Percentiles rank a stretch among this genome's conserved stretches.
Conservation (phyloP, 108 stramenopile species). For the Fragilariopsis cylindrus region DNA sequence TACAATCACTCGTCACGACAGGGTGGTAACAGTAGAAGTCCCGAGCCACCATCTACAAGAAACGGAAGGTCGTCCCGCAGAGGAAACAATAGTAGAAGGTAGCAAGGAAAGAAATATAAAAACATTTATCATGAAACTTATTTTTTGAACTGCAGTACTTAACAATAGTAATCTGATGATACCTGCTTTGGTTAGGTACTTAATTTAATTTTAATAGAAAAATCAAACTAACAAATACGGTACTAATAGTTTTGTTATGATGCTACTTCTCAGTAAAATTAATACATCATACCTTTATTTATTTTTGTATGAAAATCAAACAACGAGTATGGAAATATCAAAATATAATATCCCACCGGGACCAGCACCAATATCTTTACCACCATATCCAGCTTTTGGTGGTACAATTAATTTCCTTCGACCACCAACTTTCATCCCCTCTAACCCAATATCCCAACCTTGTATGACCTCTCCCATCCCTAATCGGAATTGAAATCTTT, state of each 20-base stretch:
- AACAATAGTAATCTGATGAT: not conserved
- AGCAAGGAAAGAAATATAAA: not conserved
- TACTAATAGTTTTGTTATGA: too few relatives aligned
- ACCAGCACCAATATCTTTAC: slow-evolving; percentile 63
- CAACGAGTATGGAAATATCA: slow-evolving; percentile 39
- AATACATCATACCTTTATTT: not conserved
- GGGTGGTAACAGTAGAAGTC: not conserved
- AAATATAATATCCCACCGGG: slow-evolving; percentile 55
- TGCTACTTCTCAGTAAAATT: too few relatives aligned
- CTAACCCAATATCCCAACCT: slow-evolving; percentile 81
- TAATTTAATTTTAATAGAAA: too few relatives aligned
- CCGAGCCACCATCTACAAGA: not conserved
- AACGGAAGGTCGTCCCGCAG: not conserved
- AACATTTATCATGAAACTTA: too few relatives aligned
- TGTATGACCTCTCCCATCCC: slow-evolving; percentile 72
- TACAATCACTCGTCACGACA: slow-evolving; percentile 13
- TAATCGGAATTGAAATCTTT: slow-evolving; percentile 55
- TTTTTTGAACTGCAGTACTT: too few relatives aligned
- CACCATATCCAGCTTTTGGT: slow-evolving; percentile 76
- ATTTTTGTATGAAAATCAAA: not conserved
- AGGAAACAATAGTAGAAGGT: not conserved
- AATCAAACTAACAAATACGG: too few relatives aligned
- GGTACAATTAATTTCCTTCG: slow-evolving; percentile 70
- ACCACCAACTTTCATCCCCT: slow-evolving; percentile 84
- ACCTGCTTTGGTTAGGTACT: not conserved